Conservation (phyloP, 805 yeast genomes). For the Danielia reshetovae region DNA sequence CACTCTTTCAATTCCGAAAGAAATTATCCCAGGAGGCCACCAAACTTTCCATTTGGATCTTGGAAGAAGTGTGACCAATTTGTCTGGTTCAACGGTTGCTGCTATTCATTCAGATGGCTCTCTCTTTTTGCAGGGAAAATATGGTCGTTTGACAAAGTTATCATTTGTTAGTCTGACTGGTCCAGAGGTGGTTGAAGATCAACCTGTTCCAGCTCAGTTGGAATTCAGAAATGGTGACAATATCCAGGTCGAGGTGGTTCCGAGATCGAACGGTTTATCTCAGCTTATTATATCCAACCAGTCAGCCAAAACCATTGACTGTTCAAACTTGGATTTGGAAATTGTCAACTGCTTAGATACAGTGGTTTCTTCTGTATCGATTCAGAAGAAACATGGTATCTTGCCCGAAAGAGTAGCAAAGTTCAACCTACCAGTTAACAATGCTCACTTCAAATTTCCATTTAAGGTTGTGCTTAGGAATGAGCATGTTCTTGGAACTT, state of each 20-base stretch:
- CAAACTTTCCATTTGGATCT: not conserved
- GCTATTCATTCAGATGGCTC: not conserved
- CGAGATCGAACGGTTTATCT: conserved; percentile 29
- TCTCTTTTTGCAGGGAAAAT: not conserved
- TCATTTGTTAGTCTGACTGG: not conserved
- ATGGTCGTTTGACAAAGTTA: not conserved
- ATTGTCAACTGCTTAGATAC: conserved; percentile 27
- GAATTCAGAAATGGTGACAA: conserved; percentile 2
- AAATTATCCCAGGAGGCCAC: not conserved
- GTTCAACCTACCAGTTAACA: conserved; percentile 30
- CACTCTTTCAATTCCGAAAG: not conserved
- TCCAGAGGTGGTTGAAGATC: not conserved
- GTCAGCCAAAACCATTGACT: conserved; percentile 22
- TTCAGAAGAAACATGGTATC: conserved; percentile 31
- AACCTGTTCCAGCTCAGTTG: not conserved
- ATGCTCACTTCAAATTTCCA: conserved; percentile 32
- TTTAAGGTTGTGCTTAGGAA: conserved; percentile 26
- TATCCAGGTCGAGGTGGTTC: conserved; percentile 22
- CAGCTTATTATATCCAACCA: conserved; percentile 30
- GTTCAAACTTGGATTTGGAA: conserved; percentile 27
- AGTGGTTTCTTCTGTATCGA: conserved; percentile 22
- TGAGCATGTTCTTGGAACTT: conserved; percentile 15
- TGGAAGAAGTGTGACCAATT: not conserved
- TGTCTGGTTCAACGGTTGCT: not conserved
- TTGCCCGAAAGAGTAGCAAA: conserved; percentile 27